Evolutionary conservation across 1,139 yeast species (phyloP).

Genomic region (Blastobotrys raffinosifermentans): DNA sequence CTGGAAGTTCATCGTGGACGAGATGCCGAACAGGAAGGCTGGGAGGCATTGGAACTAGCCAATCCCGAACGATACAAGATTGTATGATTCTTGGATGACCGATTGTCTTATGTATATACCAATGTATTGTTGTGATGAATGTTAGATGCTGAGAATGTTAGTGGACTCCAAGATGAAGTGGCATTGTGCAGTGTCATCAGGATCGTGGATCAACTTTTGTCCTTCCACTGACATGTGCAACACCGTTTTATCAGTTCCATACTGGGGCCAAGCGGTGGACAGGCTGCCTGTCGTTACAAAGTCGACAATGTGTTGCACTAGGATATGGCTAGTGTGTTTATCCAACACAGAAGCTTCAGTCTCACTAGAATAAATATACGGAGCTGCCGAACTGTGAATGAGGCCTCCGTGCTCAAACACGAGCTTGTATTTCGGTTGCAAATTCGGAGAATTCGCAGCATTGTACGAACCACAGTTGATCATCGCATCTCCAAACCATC

Average conservation of each 20-base stretch:
- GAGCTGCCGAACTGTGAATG: slow-evolving; percentile 12
- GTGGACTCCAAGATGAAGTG: too few species aligned
- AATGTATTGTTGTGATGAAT: too few species aligned
- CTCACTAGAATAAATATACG: slow-evolving; percentile 6
- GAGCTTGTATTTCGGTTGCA: slow-evolving; percentile 10
- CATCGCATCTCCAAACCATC: slow-evolving; percentile 14
- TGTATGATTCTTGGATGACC: too few species aligned
- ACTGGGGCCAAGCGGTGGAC: slow-evolving; percentile 9
- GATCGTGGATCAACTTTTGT: neutral
- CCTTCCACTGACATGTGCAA: neutral
- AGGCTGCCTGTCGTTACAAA: slow-evolving; percentile 11
- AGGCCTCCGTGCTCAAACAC: slow-evolving; percentile 11
- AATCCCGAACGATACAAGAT: too few species aligned
- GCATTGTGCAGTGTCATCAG: neutral
- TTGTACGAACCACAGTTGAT: slow-evolving; percentile 13
- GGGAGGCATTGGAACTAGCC: slow-evolving; percentile 8
- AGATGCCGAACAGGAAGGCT: slow-evolving; percentile 10
- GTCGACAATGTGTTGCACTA: slow-evolving; percentile 11
- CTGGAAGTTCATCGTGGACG: slow-evolving; percentile 11
- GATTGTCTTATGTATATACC: too few species aligned
- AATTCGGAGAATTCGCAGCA: slow-evolving; percentile 9
- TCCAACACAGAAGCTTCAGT: slow-evolving; percentile 7
- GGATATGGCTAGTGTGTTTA: slow-evolving; percentile 6
- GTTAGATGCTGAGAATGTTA: too few species aligned
- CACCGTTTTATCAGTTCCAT: neutral